Evolutionary conservation across 805 yeast species (phyloP).

Genomic region (Candida tibetensis): DNA sequence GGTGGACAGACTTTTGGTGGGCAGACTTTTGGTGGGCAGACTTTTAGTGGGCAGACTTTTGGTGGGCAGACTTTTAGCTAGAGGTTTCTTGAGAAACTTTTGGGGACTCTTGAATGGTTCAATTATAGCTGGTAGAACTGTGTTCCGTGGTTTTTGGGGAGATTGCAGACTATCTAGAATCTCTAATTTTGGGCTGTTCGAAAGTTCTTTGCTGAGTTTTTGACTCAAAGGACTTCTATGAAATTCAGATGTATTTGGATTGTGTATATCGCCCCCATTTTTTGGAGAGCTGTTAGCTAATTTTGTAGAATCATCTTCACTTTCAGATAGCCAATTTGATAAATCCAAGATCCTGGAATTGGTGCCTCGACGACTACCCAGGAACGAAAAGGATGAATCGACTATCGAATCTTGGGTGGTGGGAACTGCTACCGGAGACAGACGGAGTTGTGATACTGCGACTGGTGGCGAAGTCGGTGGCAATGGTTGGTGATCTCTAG

Average conservation of each 20-base stretch:
- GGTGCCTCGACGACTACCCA: slow-evolving; percentile 3
- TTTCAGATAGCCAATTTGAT: slow-evolving; percentile 23
- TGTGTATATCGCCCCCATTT: background rate
- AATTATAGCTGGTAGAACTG: background rate
- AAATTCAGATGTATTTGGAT: background rate
- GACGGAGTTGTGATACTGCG: background rate
- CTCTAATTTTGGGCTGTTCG: too few species aligned
- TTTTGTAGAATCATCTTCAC: slow-evolving; percentile 4
- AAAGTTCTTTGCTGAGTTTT: too few species aligned
- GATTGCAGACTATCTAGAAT: background rate
- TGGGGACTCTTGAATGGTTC: too few species aligned
- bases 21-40: background rate
- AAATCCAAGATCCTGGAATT: slow-evolving; percentile 14
- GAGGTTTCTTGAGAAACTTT: too few species aligned
- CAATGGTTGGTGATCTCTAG: too few species aligned
- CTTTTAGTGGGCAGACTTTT: background rate
- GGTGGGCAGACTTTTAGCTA: background rate
- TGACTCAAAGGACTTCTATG: background rate
- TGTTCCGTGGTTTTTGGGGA: background rate
- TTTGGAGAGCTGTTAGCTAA: background rate
- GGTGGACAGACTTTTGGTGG: background rate
- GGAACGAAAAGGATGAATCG: slow-evolving; percentile 18
- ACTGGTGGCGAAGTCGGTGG: slow-evolving; percentile 2
- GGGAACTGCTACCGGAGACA: background rate
- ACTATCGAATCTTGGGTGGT: slow-evolving; percentile 12